Conservation (phyloP, 805 yeast species). For the Ogataea neopini region DNA sequence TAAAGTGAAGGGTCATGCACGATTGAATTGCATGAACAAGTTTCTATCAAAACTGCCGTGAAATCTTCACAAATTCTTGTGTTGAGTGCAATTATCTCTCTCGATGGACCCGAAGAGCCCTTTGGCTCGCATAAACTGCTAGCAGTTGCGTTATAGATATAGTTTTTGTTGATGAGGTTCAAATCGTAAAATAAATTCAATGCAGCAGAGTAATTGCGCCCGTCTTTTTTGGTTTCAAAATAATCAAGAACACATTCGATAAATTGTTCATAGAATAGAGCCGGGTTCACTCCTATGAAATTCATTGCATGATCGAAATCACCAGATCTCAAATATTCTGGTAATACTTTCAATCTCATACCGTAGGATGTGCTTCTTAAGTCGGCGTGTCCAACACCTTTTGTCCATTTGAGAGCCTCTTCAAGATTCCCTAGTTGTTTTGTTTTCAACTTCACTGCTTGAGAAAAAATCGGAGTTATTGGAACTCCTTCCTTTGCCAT, state of each 20-base stretch:
- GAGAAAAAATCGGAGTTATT: not conserved
- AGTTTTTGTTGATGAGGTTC: not conserved
- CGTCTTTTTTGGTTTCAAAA: not conserved
- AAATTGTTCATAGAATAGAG: not conserved
- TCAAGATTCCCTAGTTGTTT: constrained; percentile 1
- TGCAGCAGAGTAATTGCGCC: not conserved
- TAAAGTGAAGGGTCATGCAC: not conserved
- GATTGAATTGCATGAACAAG: not conserved
- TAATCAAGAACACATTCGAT: not conserved
- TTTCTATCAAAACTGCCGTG: not conserved
- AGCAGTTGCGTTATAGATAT: constrained; percentile 3
- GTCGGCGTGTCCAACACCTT: not conserved
- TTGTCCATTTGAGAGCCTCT: not conserved
- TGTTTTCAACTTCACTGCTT: not conserved
- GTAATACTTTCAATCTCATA: not conserved
- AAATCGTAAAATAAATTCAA: not conserved
- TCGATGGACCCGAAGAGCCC: not conserved
- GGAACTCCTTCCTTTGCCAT: constrained; percentile 1
- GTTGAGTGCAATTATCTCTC: not conserved
- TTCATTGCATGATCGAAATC: not conserved
- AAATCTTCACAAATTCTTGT: constrained; percentile 1
- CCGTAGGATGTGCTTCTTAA: not conserved
- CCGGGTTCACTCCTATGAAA: not conserved
- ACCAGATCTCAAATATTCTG: not conserved
- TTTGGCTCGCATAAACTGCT: not conserved